phyloP scores from a whole-genome alignment of 495 filamentous ascomycete species.

The Podospora australis region DNA sequence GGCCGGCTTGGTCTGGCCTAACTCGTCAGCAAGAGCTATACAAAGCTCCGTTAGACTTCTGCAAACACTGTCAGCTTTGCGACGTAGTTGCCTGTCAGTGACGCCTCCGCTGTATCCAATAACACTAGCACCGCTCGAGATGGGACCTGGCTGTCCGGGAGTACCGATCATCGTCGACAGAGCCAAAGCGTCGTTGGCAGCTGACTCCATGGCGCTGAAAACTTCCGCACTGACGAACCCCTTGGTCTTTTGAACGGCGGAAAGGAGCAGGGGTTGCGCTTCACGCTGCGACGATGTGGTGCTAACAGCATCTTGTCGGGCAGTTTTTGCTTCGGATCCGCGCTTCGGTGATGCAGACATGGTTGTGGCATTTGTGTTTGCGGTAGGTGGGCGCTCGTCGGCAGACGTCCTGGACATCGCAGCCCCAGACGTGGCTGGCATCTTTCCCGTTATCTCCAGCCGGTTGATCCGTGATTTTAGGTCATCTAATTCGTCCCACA shows the following conservation, averaged over 20 bases:
- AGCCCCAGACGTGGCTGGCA: slow-evolving; percentile 71
- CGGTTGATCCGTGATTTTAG: slow-evolving; percentile 88
- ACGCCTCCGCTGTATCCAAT: slow-evolving; percentile 53
- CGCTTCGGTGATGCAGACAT: slow-evolving; percentile 81
- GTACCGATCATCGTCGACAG: slow-evolving; percentile 68
- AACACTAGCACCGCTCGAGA: slow-evolving; percentile 55
- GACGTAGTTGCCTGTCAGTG: slow-evolving; percentile 74
- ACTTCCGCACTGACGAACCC: slow-evolving; percentile 59
- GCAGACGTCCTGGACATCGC: slow-evolving; percentile 62
- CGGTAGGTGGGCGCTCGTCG: slow-evolving; percentile 79
- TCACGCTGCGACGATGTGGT: slow-evolving; percentile 32
- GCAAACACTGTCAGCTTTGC: slow-evolving; percentile 90
- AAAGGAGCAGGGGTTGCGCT: slow-evolving; percentile 70
- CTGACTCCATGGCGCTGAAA: slow-evolving; percentile 73
- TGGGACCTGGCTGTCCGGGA: slow-evolving; percentile 52
- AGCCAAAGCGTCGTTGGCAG: slow-evolving; percentile 71
- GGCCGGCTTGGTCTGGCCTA: slow-evolving; percentile 26
- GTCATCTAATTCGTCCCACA: slow-evolving; percentile 98
- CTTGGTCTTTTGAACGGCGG: slow-evolving; percentile 73
- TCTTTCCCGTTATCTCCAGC: slow-evolving; percentile 83
- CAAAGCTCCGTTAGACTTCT: slow-evolving; percentile 88
- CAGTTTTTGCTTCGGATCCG: slow-evolving; percentile 42
- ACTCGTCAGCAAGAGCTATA: slow-evolving; percentile 67
- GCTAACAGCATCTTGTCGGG: slow-evolving; percentile 24
- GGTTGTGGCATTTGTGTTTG: slow-evolving; percentile 89